Conservation (phyloP, 768 basidiomycete genomes). For the Gloeopeniophorella convolvens region DNA sequence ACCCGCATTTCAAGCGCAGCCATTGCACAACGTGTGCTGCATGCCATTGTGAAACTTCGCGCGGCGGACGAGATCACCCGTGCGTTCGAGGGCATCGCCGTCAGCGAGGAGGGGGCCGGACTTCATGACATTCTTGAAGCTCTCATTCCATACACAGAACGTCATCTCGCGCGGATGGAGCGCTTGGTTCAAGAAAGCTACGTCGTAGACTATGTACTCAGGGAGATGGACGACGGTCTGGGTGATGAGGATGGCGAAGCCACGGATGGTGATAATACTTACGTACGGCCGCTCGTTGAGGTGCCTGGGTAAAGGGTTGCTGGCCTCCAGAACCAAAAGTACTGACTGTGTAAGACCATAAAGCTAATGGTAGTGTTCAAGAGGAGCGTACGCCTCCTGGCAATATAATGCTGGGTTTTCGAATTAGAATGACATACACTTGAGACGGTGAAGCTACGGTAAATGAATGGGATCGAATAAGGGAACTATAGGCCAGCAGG, state of each 20-base stretch:
- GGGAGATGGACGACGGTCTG: conserved; percentile 68
- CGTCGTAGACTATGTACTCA: conserved; percentile 83
- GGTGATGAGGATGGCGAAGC: conserved; percentile 33
- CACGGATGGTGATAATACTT: conserved; percentile 21
- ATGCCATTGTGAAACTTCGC: conserved; percentile 73
- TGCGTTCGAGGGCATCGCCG: conserved; percentile 40
- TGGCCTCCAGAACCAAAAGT: too few relatives aligned
- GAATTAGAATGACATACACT: neutral
- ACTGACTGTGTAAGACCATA: too few relatives aligned
- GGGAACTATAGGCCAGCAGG: too few relatives aligned
- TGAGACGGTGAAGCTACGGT: neutral
- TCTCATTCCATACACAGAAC: conserved; percentile 89
- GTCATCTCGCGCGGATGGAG: conserved; percentile 83
- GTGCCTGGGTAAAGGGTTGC: neutral
- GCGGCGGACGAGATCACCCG: conserved; percentile 65
- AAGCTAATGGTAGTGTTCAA: too few relatives aligned
- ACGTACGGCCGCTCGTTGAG: neutral
- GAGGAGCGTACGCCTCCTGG: too few relatives aligned
- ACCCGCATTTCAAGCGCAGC: conserved; percentile 82
- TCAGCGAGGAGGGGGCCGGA: conserved; percentile 20
- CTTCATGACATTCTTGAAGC: conserved; percentile 78
- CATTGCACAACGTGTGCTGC: conserved; percentile 79
- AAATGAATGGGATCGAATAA: neutral
- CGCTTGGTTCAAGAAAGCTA: conserved; percentile 92
- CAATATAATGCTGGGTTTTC: neutral